Conservation (phyloP, 257 asterid species). For the Penstemon eatonii region DNA sequence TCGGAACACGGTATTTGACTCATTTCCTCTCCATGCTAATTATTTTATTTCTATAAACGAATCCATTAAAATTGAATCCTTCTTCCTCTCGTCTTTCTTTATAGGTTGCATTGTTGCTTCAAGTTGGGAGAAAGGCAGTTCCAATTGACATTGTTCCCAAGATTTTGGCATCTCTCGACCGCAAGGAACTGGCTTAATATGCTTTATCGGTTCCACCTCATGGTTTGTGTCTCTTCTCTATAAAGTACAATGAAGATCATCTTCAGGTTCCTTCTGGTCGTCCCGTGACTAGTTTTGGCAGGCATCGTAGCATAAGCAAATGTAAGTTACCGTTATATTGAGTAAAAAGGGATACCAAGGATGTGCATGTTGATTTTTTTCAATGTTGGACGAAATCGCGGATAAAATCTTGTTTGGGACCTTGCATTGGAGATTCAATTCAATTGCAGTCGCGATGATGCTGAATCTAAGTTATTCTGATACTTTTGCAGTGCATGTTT, state of each 20-base stretch:
- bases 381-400: too few species aligned
- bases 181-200: slow-evolving; percentile 80
- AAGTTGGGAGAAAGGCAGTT: slow-evolving; percentile 86
- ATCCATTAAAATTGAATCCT: not conserved
- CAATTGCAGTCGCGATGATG: too few species aligned
- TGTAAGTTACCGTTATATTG: slow-evolving; percentile 64
- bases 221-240: slow-evolving; percentile 56
- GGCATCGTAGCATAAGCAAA: slow-evolving; percentile 50
- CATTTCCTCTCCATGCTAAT: not conserved
- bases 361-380: not conserved
- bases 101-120: slow-evolving; percentile 85
- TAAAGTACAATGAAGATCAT: slow-evolving; percentile 71
- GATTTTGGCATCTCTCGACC: slow-evolving; percentile 67
- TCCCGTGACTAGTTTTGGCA: slow-evolving; percentile 68
- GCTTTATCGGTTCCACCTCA: slow-evolving; percentile 71
- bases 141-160: slow-evolving; percentile 59
- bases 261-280: slow-evolving; percentile 48
- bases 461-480: too few species aligned
- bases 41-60: slow-evolving; percentile 10
- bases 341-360: slow-evolving; percentile 9
- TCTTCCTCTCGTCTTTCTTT: not conserved
- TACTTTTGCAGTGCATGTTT: too few species aligned
- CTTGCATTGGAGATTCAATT: too few species aligned
- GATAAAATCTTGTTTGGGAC: too few species aligned
- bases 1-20: slow-evolving; percentile 76